phyloP scores from a whole-genome alignment of 2,329 filamentous ascomycete genomes.

The Dendryphion nanum region DNA sequence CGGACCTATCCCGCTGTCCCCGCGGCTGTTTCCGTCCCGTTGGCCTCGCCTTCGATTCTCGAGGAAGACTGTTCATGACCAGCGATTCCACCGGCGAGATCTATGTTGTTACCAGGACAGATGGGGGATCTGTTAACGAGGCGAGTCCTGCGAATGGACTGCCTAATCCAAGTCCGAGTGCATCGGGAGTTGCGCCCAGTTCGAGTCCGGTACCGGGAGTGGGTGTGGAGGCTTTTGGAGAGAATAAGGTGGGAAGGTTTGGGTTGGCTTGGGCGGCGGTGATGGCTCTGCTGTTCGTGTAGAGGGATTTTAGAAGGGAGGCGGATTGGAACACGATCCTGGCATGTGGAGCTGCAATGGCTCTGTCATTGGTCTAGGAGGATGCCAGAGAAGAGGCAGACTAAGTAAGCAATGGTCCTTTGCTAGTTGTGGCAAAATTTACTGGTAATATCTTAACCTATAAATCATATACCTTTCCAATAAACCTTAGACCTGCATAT shows the following conservation, averaged over 20 bases:
- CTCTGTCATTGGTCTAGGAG: too few relatives aligned
- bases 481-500: too few relatives aligned
- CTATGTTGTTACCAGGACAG: constrained; percentile 48
- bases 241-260: constrained; percentile 1
- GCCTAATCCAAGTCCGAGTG: constrained; percentile 3
- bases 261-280: constrained; percentile 10
- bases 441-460: too few relatives aligned
- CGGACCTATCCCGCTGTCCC: constrained; percentile 54
- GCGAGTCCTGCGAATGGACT: constrained; percentile 17
- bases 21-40: constrained; percentile 62
- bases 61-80: constrained; percentile 60
- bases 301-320: too few relatives aligned
- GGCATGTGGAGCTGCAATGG: too few relatives aligned
- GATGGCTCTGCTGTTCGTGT: constrained; percentile 12
- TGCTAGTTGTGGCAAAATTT: too few relatives aligned
- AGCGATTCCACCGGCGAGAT: constrained; percentile 66
- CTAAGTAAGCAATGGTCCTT: too few relatives aligned
- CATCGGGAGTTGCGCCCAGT: background rate
- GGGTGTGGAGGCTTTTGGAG: background rate
- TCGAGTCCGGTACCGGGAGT: background rate
- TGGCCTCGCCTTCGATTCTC: constrained; percentile 52
- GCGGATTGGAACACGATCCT: too few relatives aligned
- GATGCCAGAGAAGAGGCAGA: too few relatives aligned
- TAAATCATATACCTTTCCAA: too few relatives aligned
- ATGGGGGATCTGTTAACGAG: constrained; percentile 29